Evolutionary conservation across 2,329 filamentous ascomycete species (phyloP), one percentile per base, ranked within the genome.

Genomic region (Xylaria sp.): DNA sequence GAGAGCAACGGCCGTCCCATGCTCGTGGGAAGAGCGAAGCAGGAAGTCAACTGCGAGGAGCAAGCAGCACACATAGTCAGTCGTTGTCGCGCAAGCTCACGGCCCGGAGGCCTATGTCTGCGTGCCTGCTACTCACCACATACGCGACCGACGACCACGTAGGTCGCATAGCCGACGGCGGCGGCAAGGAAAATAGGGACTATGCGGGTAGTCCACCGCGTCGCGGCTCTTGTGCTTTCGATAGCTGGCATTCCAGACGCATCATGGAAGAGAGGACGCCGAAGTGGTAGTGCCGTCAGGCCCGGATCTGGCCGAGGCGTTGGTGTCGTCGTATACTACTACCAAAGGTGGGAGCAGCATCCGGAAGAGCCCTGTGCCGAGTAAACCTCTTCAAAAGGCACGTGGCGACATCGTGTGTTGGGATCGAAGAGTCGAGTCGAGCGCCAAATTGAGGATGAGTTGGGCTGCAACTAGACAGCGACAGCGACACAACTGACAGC

Each of bases 181-280:
- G 86, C 90, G 41, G 89, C 80, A 50, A 97, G 86, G 60, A 95
- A 78, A 48, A 90, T 73, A 3, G 94, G 94, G 66, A 97, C 89
- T 65, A 91, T 80, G 67, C 91, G 86, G 61, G 90, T 88, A 57
- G 87, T 85, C 80, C 86, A 88, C 75, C 86, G 81, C 79, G 89
- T 89, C 59, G 84, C 81, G 72, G 83, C 81, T 73, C 76, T 78
- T 10, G 78, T 80, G 73, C 80, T 81, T 73, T 79, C 78, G 60
- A 75, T 75, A 34, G 74, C 70, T 67, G 75, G 75, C 78, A 80
- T 80, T 68, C 73, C 75, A 71, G 67, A 63, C 66, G 69, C 72
- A 71, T 74, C 65, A 66, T 71, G 71, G 67, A 64, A 10, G 28
- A 46, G 54, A 41, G 7, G 23, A 46, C 46, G 12, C 37, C 34